Percentiles rank a stretch among this genome's conserved stretches.
Evolutionary conservation across 768 basidiomycete species (phyloP).

Genomic region (Serpula lacrymans): DNA sequence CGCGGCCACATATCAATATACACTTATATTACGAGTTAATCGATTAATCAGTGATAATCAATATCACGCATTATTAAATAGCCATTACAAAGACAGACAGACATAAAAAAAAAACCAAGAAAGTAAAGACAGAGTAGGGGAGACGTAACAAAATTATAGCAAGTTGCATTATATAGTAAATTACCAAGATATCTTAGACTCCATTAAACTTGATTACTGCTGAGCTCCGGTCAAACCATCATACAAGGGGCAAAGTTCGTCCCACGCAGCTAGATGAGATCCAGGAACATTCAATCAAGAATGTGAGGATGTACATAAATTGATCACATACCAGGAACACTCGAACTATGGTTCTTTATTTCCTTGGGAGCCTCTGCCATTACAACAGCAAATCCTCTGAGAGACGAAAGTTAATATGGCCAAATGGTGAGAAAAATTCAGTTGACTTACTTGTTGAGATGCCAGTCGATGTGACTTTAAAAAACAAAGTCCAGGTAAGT

Average conservation of each 20-base stretch:
- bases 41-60: too few relatives aligned
- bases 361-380: constrained; percentile 23
- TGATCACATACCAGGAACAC: constrained; percentile 16
- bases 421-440: background rate
- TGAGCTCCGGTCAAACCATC: background rate
- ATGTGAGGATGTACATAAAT: background rate
- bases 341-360: constrained; percentile 14
- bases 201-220: background rate
- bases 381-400: constrained; percentile 28
- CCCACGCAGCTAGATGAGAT: constrained; percentile 22
- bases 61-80: too few relatives aligned
- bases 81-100: too few relatives aligned
- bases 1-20: too few relatives aligned
- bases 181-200: background rate
- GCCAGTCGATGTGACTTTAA: constrained; percentile 30
- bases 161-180: too few relatives aligned
- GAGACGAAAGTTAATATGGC: constrained; percentile 6
- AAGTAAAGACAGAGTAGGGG: too few relatives aligned
- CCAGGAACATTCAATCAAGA: background rate
- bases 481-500: background rate
- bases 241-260: constrained; percentile 20
- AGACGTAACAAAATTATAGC: too few relatives aligned
- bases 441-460: constrained; percentile 20
- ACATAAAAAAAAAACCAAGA: too few relatives aligned
- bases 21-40: too few relatives aligned